These are phyloP conservation scores for Chlorella sp. DNA, from an alignment of 139 green algal genomes.

Conservation along the genomic window DNA sequence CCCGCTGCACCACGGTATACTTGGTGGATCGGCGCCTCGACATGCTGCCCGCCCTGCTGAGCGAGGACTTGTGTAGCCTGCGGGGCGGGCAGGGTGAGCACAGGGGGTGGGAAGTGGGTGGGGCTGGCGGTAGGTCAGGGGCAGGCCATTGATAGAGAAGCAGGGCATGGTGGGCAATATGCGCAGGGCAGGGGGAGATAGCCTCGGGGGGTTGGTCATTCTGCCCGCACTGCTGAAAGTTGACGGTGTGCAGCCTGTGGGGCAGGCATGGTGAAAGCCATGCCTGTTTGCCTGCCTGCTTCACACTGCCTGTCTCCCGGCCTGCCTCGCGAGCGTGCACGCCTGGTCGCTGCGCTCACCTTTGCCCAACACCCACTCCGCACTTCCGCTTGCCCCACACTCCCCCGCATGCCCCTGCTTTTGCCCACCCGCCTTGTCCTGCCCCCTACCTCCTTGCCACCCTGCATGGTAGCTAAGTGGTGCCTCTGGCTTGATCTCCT, in stretches of 20 bases:
- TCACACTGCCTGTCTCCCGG: not conserved
- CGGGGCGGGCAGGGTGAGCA: slow-evolving; percentile 69
- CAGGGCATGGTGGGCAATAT: too few relatives aligned
- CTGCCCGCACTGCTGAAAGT: too few relatives aligned
- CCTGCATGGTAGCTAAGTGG: too few relatives aligned
- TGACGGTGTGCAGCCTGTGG: too few relatives aligned
- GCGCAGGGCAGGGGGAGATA: too few relatives aligned
- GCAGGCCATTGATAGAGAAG: too few relatives aligned
- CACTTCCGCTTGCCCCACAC: not conserved
- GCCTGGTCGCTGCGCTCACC: not conserved
- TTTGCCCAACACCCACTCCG: not conserved
- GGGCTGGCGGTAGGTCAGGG: not conserved
- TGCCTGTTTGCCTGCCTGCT: too few relatives aligned
- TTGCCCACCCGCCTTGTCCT: too few relatives aligned
- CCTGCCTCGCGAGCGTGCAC: not conserved
- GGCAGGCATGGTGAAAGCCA: not conserved
- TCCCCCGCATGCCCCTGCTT: not conserved
- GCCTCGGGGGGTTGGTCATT: too few relatives aligned
- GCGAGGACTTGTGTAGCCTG: slow-evolving; percentile 89
- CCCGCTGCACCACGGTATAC: slow-evolving; percentile 78
- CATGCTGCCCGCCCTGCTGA: slow-evolving; percentile 91
- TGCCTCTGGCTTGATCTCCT: too few relatives aligned
- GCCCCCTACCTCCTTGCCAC: not conserved
- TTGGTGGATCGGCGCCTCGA: slow-evolving; percentile 86
- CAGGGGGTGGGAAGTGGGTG: not conserved